Evolutionary conservation across 2,329 filamentous ascomycete species (phyloP).

Genomic region (Pyrenochaeta sp.): DNA sequence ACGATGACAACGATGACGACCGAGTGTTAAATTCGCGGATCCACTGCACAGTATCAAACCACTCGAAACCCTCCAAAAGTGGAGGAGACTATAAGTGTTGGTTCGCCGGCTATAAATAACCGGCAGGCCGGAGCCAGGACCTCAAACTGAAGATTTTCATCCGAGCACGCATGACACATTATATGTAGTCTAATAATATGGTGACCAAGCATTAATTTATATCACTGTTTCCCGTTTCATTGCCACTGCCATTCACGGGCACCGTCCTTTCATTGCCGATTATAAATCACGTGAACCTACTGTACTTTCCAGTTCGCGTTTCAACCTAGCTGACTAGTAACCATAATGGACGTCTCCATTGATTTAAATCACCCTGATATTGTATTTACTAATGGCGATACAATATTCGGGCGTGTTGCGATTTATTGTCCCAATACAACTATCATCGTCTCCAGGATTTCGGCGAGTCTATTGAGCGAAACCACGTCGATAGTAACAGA

Average conservation of each 20-base stretch:
- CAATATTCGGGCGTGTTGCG: conserved; percentile 8
- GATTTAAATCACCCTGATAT: conserved; percentile 3
- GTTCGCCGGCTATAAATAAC: conserved; percentile 16
- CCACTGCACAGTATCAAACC: not conserved
- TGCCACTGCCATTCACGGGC: no score
- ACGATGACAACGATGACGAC: no score
- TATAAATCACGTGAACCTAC: not conserved
- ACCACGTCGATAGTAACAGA: conserved; percentile 8
- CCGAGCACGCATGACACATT: not conserved
- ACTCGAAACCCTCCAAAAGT: not conserved
- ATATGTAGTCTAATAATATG: not conserved
- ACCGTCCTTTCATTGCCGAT: not conserved
- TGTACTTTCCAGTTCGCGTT: not conserved
- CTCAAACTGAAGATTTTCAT: not conserved
- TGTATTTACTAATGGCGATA: conserved; percentile 14
- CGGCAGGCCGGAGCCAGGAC: conserved; percentile 1
- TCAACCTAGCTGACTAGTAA: not conserved
- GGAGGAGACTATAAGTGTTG: conserved; percentile 2
- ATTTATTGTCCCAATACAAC: conserved; percentile 13
- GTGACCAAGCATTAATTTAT: no score
- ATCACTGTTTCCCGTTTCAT: no score
- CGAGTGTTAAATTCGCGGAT: no score
- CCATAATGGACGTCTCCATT: conserved; percentile 17
- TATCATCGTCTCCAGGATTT: conserved; percentile 16
- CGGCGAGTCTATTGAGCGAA: conserved; percentile 12